Conservation (phyloP, 208 protist species). For the Leishmania lainsoni region DNA sequence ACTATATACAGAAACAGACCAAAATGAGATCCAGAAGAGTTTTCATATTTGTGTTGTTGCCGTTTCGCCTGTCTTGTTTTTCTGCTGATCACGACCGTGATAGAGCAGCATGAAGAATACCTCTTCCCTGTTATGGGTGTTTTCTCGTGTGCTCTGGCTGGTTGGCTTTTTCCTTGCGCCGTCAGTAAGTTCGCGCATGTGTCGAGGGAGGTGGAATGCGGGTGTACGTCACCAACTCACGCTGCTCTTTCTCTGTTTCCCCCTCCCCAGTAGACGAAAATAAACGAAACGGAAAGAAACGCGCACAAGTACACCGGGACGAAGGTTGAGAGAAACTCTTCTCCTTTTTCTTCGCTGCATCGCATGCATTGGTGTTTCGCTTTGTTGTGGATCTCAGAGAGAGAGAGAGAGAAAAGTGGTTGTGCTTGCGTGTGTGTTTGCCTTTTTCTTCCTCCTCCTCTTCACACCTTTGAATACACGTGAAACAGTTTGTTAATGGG, state of each 20-base stretch:
- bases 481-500: neutral
- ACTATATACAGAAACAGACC: too few relatives aligned
- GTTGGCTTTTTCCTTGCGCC: neutral
- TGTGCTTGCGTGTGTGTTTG: neutral
- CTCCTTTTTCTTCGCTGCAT: neutral
- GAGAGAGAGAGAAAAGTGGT: neutral
- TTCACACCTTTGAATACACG: neutral
- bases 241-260: neutral
- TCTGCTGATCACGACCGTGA: neutral
- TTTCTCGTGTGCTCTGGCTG: conserved; percentile 1
- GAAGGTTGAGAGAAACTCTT: neutral
- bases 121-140: neutral
- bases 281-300: neutral
- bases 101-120: neutral
- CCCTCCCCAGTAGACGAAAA: neutral
- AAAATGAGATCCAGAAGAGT: too few relatives aligned
- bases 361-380: neutral
- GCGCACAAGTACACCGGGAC: neutral
- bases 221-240: neutral
- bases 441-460: neutral
- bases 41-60: neutral
- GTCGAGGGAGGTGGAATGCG: neutral
- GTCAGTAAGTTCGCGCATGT: neutral
- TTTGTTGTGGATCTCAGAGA: neutral
- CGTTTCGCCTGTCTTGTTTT: neutral